These are phyloP conservation scores for Fomitopsis palustris DNA, from an alignment of 1,284 basidiomycete species.

Conservation along the genomic window DNA sequence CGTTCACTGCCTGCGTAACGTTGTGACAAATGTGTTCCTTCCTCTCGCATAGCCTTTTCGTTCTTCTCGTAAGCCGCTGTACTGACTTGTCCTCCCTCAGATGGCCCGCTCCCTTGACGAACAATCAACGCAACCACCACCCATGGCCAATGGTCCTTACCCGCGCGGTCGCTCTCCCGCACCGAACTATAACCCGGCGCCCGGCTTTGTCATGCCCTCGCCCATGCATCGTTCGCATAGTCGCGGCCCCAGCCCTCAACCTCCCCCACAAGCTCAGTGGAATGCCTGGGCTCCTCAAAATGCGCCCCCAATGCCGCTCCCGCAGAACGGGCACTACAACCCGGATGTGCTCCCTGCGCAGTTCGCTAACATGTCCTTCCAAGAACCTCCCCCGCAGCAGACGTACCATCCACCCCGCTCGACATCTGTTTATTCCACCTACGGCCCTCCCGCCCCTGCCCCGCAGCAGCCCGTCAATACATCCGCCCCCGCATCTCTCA, in stretches of 20 bases:
- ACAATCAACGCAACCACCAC: slow-evolving; percentile 19
- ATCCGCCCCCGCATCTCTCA: slow-evolving; percentile 45
- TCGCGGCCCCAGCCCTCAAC: slow-evolving; percentile 24
- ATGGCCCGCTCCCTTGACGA: slow-evolving; percentile 58
- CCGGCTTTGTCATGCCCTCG: slow-evolving; percentile 23
- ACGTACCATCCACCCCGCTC: slow-evolving; percentile 2
- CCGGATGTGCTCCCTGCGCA: slow-evolving; percentile 18
- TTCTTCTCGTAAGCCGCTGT: background rate
- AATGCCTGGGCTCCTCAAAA: slow-evolving; percentile 26
- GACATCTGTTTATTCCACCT: slow-evolving; percentile 7
- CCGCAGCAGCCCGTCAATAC: slow-evolving; percentile 16
- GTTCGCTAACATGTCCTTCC: slow-evolving; percentile 17
- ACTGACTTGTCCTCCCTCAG: slow-evolving; percentile 30
- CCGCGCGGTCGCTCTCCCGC: slow-evolving; percentile 12
- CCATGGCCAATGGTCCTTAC: slow-evolving; percentile 10
- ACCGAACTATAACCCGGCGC: slow-evolving; percentile 13
- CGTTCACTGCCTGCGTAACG: too few relatives aligned
- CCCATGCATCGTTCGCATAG: slow-evolving; percentile 9
- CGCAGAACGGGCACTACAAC: slow-evolving; percentile 2
- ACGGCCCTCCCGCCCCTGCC: slow-evolving; percentile 13
- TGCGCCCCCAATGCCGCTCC: slow-evolving; percentile 16
- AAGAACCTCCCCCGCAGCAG: background rate
- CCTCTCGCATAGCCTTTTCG: background rate
- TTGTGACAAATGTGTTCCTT: background rate
- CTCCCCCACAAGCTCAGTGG: slow-evolving; percentile 30